These are phyloP conservation scores for Seiridium cupressi DNA, from an alignment of 2,329 filamentous ascomycete genomes.

Conservation along the genomic window DNA sequence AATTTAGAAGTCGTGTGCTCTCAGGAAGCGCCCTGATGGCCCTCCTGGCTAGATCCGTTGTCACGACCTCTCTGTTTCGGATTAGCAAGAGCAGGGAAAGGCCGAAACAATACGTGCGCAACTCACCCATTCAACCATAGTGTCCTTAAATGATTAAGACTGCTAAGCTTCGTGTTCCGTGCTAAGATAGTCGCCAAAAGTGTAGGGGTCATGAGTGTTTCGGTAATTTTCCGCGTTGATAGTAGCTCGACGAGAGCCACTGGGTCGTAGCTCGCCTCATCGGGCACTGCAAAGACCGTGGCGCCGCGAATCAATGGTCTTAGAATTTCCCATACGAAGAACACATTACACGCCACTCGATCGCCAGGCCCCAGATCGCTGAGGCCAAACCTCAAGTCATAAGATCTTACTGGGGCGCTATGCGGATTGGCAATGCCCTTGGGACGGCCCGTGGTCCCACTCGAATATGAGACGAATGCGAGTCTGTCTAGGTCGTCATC, in stretches of 20 bases:
- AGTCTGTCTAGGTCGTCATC: constrained; percentile 71
- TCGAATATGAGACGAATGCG: constrained; percentile 79
- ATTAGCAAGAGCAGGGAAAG: not conserved
- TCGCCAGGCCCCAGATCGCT: constrained; percentile 71
- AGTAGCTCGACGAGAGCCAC: constrained; percentile 71
- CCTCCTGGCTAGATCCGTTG: constrained; percentile 70
- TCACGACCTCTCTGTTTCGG: constrained; percentile 84
- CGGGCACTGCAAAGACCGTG: constrained; percentile 72
- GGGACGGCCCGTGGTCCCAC: constrained; percentile 71
- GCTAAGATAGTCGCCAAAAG: constrained; percentile 72
- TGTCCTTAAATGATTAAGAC: constrained; percentile 65
- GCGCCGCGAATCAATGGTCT: constrained; percentile 74
- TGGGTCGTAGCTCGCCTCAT: constrained; percentile 76
- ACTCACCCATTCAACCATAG: constrained; percentile 73
- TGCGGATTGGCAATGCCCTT: constrained; percentile 82
- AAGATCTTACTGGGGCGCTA: constrained; percentile 70
- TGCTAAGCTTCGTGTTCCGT: constrained; percentile 64
- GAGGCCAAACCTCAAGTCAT: constrained; percentile 68
- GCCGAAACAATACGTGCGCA: not conserved
- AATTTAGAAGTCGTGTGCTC: constrained; percentile 66
- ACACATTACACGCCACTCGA: constrained; percentile 83
- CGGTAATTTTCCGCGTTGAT: constrained; percentile 64
- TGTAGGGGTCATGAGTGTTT: constrained; percentile 82
- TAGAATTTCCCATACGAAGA: constrained; percentile 83
- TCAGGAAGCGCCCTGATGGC: constrained; percentile 67